Percentiles rank a stretch among this genome's conserved stretches.
These are phyloP conservation scores for Metarhizium anisopliae DNA, from an alignment of 2,329 filamentous ascomycete genomes.

Conservation along the genomic window DNA sequence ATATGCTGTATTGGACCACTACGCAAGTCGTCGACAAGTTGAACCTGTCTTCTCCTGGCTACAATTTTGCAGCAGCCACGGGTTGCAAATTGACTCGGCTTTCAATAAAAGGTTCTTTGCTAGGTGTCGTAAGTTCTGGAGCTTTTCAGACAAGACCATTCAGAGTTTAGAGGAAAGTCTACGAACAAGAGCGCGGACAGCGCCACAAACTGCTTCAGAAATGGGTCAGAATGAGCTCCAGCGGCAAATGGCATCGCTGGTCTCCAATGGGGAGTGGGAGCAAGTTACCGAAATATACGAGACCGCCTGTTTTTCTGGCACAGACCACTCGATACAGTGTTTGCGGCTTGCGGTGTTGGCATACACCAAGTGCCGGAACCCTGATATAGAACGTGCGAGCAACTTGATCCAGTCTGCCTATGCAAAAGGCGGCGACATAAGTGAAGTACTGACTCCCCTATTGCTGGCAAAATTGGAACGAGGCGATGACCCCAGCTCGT, in stretches of 20 bases:
- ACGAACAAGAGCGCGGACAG: not conserved
- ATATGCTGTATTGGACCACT: slow-evolving; percentile 20
- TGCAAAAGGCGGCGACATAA: slow-evolving; percentile 31
- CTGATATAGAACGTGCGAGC: slow-evolving; percentile 23
- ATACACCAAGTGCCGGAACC: slow-evolving; percentile 23
- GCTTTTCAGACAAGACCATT: slow-evolving; percentile 20
- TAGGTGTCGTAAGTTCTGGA: slow-evolving; percentile 24
- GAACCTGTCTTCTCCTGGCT: slow-evolving; percentile 22
- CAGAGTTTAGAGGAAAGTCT: slow-evolving; percentile 7
- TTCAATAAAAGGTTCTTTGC: slow-evolving; percentile 19
- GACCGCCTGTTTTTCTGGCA: not conserved
- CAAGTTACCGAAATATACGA: slow-evolving; percentile 30
- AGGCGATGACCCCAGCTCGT: slow-evolving; percentile 17
- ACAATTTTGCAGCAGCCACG: slow-evolving; percentile 20
- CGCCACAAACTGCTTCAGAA: not conserved
- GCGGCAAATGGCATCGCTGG: slow-evolving; percentile 6
- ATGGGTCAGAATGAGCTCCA: slow-evolving; percentile 9
- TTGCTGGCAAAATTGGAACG: slow-evolving; percentile 27
- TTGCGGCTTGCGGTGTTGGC: slow-evolving; percentile 40
- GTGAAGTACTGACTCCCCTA: slow-evolving; percentile 28
- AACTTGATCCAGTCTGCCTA: slow-evolving; percentile 31
- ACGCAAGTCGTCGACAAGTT: slow-evolving; percentile 20
- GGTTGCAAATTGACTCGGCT: slow-evolving; percentile 18
- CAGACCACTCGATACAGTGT: slow-evolving; percentile 7
- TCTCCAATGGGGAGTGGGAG: slow-evolving; percentile 17